A percentile compares a stretch with the other conserved stretches of the same genome.
Conservation (phyloP, 2,329 filamentous ascomycete species). For the Chaetoscypha palmicola region DNA sequence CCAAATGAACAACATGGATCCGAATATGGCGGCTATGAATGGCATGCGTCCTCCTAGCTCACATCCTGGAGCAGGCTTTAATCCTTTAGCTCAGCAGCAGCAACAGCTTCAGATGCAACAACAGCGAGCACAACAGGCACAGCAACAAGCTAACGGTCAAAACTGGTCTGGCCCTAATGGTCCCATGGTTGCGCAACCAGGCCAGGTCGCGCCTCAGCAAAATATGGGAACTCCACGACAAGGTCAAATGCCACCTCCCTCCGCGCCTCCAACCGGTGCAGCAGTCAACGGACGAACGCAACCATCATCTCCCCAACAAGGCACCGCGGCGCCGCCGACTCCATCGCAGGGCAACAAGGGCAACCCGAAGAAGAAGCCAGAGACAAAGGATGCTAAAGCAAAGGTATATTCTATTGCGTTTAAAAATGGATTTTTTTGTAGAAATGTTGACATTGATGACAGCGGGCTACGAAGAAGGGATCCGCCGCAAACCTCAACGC, state of each 20-base stretch:
- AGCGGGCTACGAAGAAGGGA: slow-evolving; percentile 49
- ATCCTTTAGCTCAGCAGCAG: slow-evolving; percentile 42
- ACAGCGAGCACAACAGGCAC: slow-evolving; percentile 8
- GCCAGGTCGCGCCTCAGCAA: slow-evolving; percentile 33
- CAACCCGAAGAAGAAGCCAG: slow-evolving; percentile 76
- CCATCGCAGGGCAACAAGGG: slow-evolving; percentile 67
- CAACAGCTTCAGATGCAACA: slow-evolving; percentile 45
- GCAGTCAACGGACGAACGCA: slow-evolving; percentile 49
- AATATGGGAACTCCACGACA: slow-evolving; percentile 60
- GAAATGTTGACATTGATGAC: slow-evolving; percentile 31
- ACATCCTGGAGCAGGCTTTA: slow-evolving; percentile 51
- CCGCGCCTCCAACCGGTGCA: slow-evolving; percentile 43
- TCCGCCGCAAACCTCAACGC: slow-evolving; percentile 48
- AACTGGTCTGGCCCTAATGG: slow-evolving; percentile 30
- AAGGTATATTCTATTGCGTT: slow-evolving; percentile 51
- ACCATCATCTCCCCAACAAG: slow-evolving; percentile 56
- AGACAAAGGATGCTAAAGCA: slow-evolving; percentile 68
- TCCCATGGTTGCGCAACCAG: slow-evolving; percentile 41
- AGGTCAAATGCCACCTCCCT: slow-evolving; percentile 61
- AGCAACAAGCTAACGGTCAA: slow-evolving; percentile 24
- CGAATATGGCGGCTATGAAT: slow-evolving; percentile 46
- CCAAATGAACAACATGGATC: slow-evolving; percentile 45
- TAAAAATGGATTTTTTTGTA: slow-evolving; percentile 28
- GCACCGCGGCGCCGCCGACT: slow-evolving; percentile 65
- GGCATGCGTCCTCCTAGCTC: slow-evolving; percentile 63